Percentiles rank a stretch among this genome's conserved stretches.
phyloP scores from a whole-genome alignment of 164 flowering plant genomes.

The Echeveria elegans region DNA sequence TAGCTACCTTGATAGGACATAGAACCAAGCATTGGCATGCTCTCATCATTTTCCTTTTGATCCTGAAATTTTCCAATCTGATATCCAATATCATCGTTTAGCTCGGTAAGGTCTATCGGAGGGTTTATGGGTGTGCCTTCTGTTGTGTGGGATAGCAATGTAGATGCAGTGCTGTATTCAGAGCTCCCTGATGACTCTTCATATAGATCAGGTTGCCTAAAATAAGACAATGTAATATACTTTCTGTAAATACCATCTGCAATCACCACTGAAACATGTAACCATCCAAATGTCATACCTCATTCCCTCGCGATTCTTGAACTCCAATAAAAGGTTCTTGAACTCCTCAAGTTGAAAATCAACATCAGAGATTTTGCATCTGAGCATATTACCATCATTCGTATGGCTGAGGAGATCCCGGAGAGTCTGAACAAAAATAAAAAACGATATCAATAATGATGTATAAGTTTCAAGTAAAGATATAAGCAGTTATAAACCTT shows the following conservation, averaged over 20 bases:
- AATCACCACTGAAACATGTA: background rate
- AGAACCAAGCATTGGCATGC: background rate
- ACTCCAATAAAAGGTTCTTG: conserved; percentile 52
- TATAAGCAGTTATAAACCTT: conserved; percentile 34
- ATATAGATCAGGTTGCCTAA: conserved; percentile 61
- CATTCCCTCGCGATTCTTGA: conserved; percentile 46
- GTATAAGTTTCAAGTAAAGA: background rate
- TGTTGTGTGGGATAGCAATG: conserved; percentile 26
- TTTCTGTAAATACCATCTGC: background rate
- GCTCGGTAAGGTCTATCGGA: background rate
- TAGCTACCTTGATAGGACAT: background rate
- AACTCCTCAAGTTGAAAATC: conserved; percentile 52
- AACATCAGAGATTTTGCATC: conserved; percentile 25
- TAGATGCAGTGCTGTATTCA: conserved; percentile 77
- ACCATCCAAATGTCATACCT: conserved; percentile 35
- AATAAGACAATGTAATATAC: background rate
- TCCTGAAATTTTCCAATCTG: background rate
- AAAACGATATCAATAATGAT: background rate
- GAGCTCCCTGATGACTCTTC: conserved; percentile 79
- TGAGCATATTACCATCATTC: conserved; percentile 36
- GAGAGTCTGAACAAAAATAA: conserved; percentile 44
- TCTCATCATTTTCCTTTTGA: background rate
- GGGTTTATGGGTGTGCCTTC: background rate
- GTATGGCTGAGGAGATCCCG: conserved; percentile 57
- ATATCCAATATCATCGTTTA: background rate